Evolutionary conservation across 2,329 filamentous ascomycete species (phyloP).

Genomic region (Chaetomiaceae sp.): DNA sequence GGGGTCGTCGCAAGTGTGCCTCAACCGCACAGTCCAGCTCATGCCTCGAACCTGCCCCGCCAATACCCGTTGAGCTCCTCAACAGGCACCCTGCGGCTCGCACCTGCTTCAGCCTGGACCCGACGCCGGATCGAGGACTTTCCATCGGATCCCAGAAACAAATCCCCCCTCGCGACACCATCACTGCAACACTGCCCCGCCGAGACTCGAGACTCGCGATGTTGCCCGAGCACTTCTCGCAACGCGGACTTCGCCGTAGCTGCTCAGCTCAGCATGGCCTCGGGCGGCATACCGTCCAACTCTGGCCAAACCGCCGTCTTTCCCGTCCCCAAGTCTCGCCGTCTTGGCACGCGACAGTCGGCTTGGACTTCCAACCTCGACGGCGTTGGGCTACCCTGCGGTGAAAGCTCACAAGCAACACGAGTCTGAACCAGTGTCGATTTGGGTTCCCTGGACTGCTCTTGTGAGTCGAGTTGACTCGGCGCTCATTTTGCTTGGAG

Average conservation of each 20-base stretch:
- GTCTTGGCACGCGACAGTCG: conserved; percentile 4
- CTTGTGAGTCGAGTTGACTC: too few relatives aligned
- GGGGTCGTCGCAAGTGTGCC: conserved; percentile 33
- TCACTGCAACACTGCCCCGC: not conserved
- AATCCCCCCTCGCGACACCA: not conserved
- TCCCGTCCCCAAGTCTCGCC: not conserved
- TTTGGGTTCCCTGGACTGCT: too few relatives aligned
- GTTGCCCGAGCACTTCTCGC: too few relatives aligned
- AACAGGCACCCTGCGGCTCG: not conserved
- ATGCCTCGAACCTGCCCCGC: conserved; percentile 21
- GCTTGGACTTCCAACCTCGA: too few relatives aligned
- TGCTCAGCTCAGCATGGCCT: not conserved
- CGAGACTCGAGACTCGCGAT: not conserved
- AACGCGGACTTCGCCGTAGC: not conserved
- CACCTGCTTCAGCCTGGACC: conserved; percentile 12
- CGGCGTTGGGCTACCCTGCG: not conserved
- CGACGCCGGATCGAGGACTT: conserved; percentile 28
- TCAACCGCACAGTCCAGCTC: conserved; percentile 33
- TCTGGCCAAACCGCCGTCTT: not conserved
- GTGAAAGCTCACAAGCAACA: not conserved
- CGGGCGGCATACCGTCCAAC: not conserved
- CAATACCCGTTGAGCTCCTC: conserved; percentile 2
- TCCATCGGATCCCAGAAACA: conserved; percentile 22
- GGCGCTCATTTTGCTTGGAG: too few relatives aligned
- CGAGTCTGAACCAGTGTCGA: not conserved